phyloP scores from a whole-genome alignment of 495 filamentous ascomycete species.

The Friedmanniomyces simplex region DNA sequence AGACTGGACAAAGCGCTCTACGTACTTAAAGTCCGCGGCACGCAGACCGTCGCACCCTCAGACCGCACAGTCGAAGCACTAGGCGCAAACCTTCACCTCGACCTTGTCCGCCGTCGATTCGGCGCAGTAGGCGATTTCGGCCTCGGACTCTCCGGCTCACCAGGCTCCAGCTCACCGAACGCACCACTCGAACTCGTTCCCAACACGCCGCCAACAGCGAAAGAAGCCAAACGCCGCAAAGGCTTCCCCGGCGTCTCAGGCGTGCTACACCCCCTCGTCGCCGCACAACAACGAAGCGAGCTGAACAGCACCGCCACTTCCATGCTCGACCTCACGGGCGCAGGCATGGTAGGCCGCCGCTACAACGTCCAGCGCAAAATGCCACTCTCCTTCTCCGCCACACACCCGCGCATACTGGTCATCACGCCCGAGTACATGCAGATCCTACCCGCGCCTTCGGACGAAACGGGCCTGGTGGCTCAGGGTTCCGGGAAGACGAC shows the following conservation, averaged over 20 bases:
- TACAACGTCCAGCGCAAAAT: conserved; percentile 90
- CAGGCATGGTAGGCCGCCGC: conserved; percentile 52
- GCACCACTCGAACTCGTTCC: conserved; percentile 51
- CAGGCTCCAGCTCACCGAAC: conserved; percentile 71
- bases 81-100: conserved; percentile 71
- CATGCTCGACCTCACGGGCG: conserved; percentile 30
- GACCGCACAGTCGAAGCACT: conserved; percentile 87
- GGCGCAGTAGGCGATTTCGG: conserved; percentile 56
- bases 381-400: conserved; percentile 81
- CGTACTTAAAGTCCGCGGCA: conserved; percentile 75
- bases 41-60: conserved; percentile 69
- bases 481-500: conserved; percentile 52
- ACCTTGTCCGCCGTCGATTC: conserved; percentile 79
- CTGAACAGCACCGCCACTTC: conserved; percentile 1
- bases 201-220: conserved; percentile 25
- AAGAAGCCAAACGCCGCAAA: conserved; percentile 11
- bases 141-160: conserved; percentile 64
- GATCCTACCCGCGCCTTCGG: conserved; percentile 58
- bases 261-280: conserved; percentile 3
- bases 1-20: conserved; percentile 83
- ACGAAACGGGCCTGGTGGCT: conserved; percentile 13
- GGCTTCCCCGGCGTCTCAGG: conserved; percentile 1
- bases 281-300: neutral
- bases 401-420: conserved; percentile 70
- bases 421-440: conserved; percentile 96